Base-by-base conservation (phyloP, 148 eudicot genomes). In the Nepenthes mirabilis region DNA sequence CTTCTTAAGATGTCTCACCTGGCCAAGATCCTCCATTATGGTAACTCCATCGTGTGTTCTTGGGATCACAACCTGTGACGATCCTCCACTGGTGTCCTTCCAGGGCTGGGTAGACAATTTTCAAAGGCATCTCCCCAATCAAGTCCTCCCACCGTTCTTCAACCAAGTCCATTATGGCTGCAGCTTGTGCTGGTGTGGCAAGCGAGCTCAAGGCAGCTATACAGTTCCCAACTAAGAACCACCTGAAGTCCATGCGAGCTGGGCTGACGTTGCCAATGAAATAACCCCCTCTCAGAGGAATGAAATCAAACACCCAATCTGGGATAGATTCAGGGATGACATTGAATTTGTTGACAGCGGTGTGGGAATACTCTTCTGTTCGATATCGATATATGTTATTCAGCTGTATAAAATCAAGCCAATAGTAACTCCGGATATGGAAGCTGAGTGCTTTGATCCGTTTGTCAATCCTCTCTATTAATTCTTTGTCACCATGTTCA, bases 1-100 rank as follows among this genome's bases (percentile, higher is more conserved):
- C 48, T 5, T 45, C 6, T 5, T 11, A 45, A 6, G 48, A 6
- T 45, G 11, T 45, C 66, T 65, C 11, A 82, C 87, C 83, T 73
- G 87, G 88, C 88, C 83, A 86, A 68, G 88, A 82, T n/a, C 93
- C 93, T 11, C 85, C 91, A 75, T 85, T 85, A 47, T 85, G 91
- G 65, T 82, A 85, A 60, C 91, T 85, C 91, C 87, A 85, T 48
- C 83, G 77, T 14, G 82, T 80, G 60, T 23, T 23, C 23, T 23
- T 23, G 23, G 23, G 23, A 23, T 23, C 23, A 23, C 23, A 23
- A 23, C 23, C 82, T 85, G 91, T 82, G 52, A 82, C 76, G 55
- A 74, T 75, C 63, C 66, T 72, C 91, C 91, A 85, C 23, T 82
- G 74, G 43, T 85, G 77, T 43, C 78, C 76, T 34, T 77, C 87